phyloP scores from a whole-genome alignment of 192 early-diverging fungal genomes.

The Podila epicladia region DNA sequence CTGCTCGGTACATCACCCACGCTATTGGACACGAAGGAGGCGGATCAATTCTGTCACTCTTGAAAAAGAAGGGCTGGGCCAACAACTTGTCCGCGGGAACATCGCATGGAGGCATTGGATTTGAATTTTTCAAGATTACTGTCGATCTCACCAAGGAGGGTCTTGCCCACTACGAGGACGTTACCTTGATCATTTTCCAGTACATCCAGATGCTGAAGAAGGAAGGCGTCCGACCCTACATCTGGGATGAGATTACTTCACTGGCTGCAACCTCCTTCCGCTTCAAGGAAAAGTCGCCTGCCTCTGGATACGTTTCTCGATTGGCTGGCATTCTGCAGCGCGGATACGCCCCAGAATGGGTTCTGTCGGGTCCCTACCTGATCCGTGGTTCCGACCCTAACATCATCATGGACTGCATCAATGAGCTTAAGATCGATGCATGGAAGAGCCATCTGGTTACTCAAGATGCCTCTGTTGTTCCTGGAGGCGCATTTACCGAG shows the following conservation, averaged over 20 bases:
- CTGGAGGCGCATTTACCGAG: slow-evolving; percentile 54
- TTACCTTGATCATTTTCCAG: slow-evolving; percentile 84
- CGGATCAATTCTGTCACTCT: slow-evolving; percentile 85
- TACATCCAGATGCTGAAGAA: slow-evolving; percentile 86
- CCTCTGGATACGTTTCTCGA: slow-evolving; percentile 71
- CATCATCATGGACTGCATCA: slow-evolving; percentile 69
- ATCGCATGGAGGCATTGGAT: slow-evolving; percentile 69
- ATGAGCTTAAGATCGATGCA: slow-evolving; percentile 50
- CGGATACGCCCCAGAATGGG: slow-evolving; percentile 71
- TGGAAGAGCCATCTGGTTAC: slow-evolving; percentile 49
- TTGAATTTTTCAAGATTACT: slow-evolving; percentile 86
- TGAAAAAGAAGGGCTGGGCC: slow-evolving; percentile 95
- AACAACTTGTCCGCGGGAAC: slow-evolving; percentile 75
- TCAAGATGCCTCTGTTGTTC: slow-evolving; percentile 37
- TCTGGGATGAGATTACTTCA: slow-evolving; percentile 77
- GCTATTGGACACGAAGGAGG: slow-evolving; percentile 92
- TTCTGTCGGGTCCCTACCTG: slow-evolving; percentile 76
- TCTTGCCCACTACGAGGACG: slow-evolving; percentile 78
- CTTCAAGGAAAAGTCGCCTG: slow-evolving; percentile 80
- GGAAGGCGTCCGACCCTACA: slow-evolving; percentile 78
- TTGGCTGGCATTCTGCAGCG: slow-evolving; percentile 84
- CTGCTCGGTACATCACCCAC: slow-evolving; percentile 83
- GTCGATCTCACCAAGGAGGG: slow-evolving; percentile 89
- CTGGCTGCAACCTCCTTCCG: slow-evolving; percentile 67
- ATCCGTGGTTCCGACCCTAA: slow-evolving; percentile 71